phyloP scores from a whole-genome alignment of 2,329 filamentous ascomycete species.

The Tricladium varicosporioides region DNA sequence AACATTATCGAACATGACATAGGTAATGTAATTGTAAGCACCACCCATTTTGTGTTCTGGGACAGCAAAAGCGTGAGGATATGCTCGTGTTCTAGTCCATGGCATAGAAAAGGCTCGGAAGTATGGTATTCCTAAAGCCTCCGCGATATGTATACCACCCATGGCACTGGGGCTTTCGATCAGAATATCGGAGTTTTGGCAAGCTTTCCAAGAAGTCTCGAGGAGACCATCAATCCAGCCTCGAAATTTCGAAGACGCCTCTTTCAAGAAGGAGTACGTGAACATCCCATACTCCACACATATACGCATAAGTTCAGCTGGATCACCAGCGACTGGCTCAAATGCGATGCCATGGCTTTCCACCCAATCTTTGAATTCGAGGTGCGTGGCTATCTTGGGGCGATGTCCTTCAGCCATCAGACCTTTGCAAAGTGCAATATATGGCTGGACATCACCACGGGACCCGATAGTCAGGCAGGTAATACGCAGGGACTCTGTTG shows the following conservation, averaged over 20 bases:
- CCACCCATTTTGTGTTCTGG: slow-evolving; percentile 93
- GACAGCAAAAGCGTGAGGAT: slow-evolving; percentile 94
- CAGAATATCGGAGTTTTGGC: slow-evolving; percentile 81
- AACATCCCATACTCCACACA: slow-evolving; percentile 98
- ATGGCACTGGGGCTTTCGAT: slow-evolving; percentile 97
- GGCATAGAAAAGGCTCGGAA: slow-evolving; percentile 99
- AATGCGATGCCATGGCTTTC: slow-evolving; percentile 94
- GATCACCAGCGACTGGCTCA: slow-evolving; percentile 82
- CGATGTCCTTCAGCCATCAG: slow-evolving; percentile 84
- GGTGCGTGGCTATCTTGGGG: slow-evolving; percentile 85
- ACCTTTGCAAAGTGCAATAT: slow-evolving; percentile 93
- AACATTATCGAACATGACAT: slow-evolving; percentile 93
- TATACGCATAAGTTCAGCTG: slow-evolving; percentile 89
- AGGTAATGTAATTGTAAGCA: slow-evolving; percentile 91
- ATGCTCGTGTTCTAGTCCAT: slow-evolving; percentile 92
- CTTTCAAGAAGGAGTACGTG: slow-evolving; percentile 83
- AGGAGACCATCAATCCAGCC: slow-evolving; percentile 93
- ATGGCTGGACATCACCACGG: slow-evolving; percentile 93
- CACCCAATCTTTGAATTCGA: slow-evolving; percentile 86
- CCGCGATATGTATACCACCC: slow-evolving; percentile 96
- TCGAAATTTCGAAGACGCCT: slow-evolving; percentile 84
- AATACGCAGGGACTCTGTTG: slow-evolving; percentile 72
- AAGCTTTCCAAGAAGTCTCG: slow-evolving; percentile 76
- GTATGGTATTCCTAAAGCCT: slow-evolving; percentile 88
- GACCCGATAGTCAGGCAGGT: slow-evolving; percentile 96